Percentiles rank a stretch among this genome's conserved stretches.
Conservation (phyloP, 768 basidiomycete species). For the Serendipita sp. region DNA sequence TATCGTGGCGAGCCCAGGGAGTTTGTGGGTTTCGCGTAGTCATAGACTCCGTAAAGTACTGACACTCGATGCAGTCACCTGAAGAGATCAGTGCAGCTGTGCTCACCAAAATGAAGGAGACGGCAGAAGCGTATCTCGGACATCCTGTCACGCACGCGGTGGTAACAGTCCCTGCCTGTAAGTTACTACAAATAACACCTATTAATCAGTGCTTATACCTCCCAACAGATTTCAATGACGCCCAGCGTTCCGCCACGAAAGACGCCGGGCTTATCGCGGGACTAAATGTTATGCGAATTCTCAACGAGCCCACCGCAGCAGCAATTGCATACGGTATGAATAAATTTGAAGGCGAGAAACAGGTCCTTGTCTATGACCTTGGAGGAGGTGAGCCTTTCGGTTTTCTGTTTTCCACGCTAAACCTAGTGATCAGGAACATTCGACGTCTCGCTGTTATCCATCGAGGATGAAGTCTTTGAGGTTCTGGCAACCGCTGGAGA, state of each 20-base stretch:
- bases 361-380: conserved; percentile 27
- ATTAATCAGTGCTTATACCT: background rate
- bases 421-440: conserved; percentile 19
- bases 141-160: conserved; percentile 31
- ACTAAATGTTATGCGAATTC: conserved; percentile 29
- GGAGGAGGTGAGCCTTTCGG: conserved; percentile 17
- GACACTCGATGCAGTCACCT: conserved; percentile 19
- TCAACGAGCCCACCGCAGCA: conserved; percentile 35
- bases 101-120: conserved; percentile 31
- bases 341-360: conserved; percentile 26
- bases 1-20: conserved; percentile 30
- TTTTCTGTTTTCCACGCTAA: background rate
- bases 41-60: background rate
- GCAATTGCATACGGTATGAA: conserved; percentile 31
- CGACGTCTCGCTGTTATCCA: conserved; percentile 25
- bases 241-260: conserved; percentile 31
- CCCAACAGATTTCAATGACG: conserved; percentile 27
- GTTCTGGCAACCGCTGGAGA: conserved; percentile 25
- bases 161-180: conserved; percentile 28
- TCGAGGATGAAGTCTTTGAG: conserved; percentile 26
- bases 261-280: conserved; percentile 32
- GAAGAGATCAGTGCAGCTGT: conserved; percentile 31
- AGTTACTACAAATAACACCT: background rate
- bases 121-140: conserved; percentile 30
- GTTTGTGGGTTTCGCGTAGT: conserved; percentile 18